Base-by-base conservation (phyloP, 495 filamentous ascomycete genomes). In the Emericellopsis terricola region DNA sequence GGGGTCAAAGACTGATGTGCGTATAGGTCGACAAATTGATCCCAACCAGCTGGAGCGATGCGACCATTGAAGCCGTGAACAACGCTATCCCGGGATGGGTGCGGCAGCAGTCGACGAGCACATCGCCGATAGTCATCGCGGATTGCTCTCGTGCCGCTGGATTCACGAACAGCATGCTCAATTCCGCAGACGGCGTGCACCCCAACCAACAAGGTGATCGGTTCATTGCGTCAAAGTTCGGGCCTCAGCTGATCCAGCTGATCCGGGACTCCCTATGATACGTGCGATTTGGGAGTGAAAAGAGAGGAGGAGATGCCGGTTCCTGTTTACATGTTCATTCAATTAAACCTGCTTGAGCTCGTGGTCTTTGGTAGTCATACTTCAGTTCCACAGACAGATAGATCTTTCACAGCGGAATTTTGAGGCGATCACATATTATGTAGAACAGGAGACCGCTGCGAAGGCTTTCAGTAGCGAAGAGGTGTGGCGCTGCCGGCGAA, bases 131-230 rank as follows among this genome's bases (percentile, higher is more conserved):
- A 19, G 43, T 41, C n/a, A 38, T 57, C 21, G 49, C 49, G 18
- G 54, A 57, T 24, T 39, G 38, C 18, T 44, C 41, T 1, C 24
- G 41, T 31, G 28, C 47, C 34, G 36, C 46, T 36, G 39, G 44
- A 8, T 55, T 45, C 30, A 44, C 48, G 27, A 48, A 44, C 18
- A 32, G 26, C 10, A 38, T 46, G 38, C 34, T 55, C 4, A 19
- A 16, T 8, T 27, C 38, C 7, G n/a, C n/a, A n/a, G 54, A 55
- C 27, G 47, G 47, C 17, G 48, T 57, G 13, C 47, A 57, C 34
- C 52, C 54, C 4, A 55, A 57, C 33, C 40, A 36, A 6, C 42
- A 41, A 29, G 54, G 54, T 3, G 52, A 57, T 14, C 38, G 42
- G 15, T 44, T 44, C 13, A 47, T 57, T 26, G 52, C 43, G 6